These are phyloP conservation scores for Ceratobasidium theobromae DNA, from an alignment of 1,284 basidiomycete genomes.

Conservation along the genomic window DNA sequence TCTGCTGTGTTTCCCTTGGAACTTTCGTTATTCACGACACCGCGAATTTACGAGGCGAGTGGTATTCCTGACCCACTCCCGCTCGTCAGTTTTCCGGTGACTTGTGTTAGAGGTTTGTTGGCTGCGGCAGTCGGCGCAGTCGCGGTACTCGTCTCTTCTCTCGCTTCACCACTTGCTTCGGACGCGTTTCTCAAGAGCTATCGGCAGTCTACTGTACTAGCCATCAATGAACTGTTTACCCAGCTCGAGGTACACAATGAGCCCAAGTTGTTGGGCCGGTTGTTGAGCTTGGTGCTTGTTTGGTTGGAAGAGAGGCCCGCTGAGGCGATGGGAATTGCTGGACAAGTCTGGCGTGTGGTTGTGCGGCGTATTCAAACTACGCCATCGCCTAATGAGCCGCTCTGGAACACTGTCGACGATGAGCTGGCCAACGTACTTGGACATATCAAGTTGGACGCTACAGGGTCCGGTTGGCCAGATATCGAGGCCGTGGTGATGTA, in stretches of 20 bases:
- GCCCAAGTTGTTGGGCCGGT: not conserved
- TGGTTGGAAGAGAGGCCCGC: constrained; percentile 6
- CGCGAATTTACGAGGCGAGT: constrained; percentile 8
- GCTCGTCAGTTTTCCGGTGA: constrained; percentile 1
- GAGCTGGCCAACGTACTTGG: constrained; percentile 12
- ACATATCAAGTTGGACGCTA: not conserved
- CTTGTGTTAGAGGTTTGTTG: not conserved
- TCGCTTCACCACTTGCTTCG: constrained; percentile 5
- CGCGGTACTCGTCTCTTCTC: not conserved
- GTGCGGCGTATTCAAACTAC: constrained; percentile 20
- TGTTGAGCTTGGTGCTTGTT: not conserved
- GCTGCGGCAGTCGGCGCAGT: not conserved
- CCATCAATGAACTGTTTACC: not conserved
- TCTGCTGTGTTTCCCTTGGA: constrained; percentile 10
- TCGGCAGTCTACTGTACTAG: constrained; percentile 9
- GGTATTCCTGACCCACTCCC: not conserved
- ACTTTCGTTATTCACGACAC: constrained; percentile 5
- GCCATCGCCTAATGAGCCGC: not conserved
- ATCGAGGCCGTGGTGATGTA: constrained; percentile 5
- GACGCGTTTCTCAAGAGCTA: constrained; percentile 21
- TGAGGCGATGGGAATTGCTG: constrained; percentile 2
- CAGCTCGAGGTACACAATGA: constrained; percentile 5
- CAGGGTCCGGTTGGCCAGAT: not conserved
- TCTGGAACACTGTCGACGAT: constrained; percentile 29
- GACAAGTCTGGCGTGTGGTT: constrained; percentile 9